Percentiles rank a stretch among this genome's conserved stretches.
phyloP scores from a whole-genome alignment of 768 basidiomycete genomes.

The Lactifluus piperatus region DNA sequence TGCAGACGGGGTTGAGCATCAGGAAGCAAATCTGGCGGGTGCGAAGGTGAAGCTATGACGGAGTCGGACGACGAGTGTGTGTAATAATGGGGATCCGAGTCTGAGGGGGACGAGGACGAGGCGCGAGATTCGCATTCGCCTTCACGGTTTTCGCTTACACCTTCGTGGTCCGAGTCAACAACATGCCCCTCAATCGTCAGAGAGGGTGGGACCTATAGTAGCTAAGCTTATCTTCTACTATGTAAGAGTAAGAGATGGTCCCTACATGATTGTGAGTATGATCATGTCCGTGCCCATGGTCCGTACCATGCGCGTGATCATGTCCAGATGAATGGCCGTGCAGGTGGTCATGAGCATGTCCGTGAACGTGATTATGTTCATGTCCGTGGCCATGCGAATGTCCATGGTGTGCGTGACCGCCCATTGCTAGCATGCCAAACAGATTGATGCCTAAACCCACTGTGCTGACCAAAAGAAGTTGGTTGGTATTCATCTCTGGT shows the following conservation, averaged over 20 bases:
- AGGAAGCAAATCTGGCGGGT: not conserved
- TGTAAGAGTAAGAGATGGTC: not conserved
- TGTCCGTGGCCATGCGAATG: conserved; percentile 39
- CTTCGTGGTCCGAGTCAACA: conserved; percentile 1
- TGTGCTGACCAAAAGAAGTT: conserved; percentile 81
- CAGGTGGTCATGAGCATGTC: not conserved
- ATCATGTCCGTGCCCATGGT: conserved; percentile 25
- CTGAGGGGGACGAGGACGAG: conserved; percentile 19
- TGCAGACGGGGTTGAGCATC: not conserved
- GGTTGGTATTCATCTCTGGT: conserved; percentile 96
- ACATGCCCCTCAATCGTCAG: conserved; percentile 11
- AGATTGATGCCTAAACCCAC: conserved; percentile 89
- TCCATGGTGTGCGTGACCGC: conserved; percentile 83
- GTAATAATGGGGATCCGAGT: conserved; percentile 12
- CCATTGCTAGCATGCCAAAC: conserved; percentile 99
- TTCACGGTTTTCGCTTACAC: conserved; percentile 21
- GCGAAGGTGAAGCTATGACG: not conserved
- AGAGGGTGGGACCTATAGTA: not conserved
- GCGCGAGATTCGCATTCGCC: conserved; percentile 22
- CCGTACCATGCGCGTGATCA: conserved; percentile 22
- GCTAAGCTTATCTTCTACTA: conserved; percentile 1
- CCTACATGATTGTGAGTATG: conserved; percentile 6
- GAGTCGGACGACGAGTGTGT: conserved; percentile 20
- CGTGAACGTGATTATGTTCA: conserved; percentile 25
- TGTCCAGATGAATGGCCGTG: conserved; percentile 19